Conservation (phyloP, 2,329 filamentous ascomycete genomes). For the Ceratocystis cubensis region DNA sequence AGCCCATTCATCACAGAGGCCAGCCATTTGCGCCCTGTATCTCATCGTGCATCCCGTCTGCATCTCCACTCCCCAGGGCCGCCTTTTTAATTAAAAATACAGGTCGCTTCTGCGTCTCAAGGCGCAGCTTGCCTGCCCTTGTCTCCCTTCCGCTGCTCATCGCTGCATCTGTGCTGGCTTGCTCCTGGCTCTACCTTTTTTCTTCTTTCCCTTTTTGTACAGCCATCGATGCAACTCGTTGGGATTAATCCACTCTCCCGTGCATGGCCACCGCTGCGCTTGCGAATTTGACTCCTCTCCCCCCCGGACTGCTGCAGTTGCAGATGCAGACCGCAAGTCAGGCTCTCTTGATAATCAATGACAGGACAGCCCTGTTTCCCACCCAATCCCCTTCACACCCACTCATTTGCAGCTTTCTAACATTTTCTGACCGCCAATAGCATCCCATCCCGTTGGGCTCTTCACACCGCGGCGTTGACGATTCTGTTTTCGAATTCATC, state of each 20-base stretch:
- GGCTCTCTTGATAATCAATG: too few relatives aligned
- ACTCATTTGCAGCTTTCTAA: not conserved
- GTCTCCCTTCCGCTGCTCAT: not conserved
- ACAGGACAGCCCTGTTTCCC: too few relatives aligned
- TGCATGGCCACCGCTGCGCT: not conserved
- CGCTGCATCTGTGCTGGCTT: not conserved
- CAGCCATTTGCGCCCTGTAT: not conserved
- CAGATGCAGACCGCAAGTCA: too few relatives aligned
- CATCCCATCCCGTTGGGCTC: not conserved
- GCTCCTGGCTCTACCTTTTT: not conserved
- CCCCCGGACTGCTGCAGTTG: too few relatives aligned
- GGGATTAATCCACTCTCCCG: not conserved
- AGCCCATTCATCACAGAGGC: not conserved
- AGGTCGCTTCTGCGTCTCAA: not conserved
- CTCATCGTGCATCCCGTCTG: not conserved
- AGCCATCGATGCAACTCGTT: not conserved
- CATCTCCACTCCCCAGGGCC: not conserved
- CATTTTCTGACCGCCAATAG: not conserved
- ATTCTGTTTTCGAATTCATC: not conserved
- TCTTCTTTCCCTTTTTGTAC: not conserved
- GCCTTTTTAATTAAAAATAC: constrained; percentile 10
- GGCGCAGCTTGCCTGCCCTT: not conserved
- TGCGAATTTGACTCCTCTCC: not conserved
- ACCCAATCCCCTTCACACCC: too few relatives aligned
- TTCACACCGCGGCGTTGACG: not conserved